phyloP scores from a whole-genome alignment of 2,329 filamentous ascomycete genomes.

The Colletotrichum acutatum region DNA sequence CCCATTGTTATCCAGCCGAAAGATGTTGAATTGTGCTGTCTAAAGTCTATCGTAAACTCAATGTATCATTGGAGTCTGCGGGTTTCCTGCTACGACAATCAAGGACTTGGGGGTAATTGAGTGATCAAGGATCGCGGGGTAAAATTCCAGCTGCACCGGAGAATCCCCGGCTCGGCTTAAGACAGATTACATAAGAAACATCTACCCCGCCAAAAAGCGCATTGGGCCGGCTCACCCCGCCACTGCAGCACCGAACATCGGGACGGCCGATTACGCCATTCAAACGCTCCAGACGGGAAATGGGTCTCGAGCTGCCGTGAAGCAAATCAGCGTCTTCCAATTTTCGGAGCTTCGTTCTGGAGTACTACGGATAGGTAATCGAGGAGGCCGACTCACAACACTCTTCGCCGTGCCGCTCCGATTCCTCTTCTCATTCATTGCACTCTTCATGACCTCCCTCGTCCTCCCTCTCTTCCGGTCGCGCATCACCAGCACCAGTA shows the following conservation, averaged over 20 bases:
- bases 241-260: slow-evolving; percentile 29
- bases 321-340: slow-evolving; percentile 34
- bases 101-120: background rate
- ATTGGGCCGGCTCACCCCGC: slow-evolving; percentile 30
- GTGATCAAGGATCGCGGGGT: background rate
- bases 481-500: slow-evolving; percentile 31
- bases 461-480: slow-evolving; percentile 35
- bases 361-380: background rate
- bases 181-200: slow-evolving; percentile 1
- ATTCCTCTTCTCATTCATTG: background rate
- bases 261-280: slow-evolving; percentile 21
- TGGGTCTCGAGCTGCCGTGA: slow-evolving; percentile 14
- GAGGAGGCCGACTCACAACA: background rate
- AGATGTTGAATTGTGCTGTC: no score
- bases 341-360: slow-evolving; percentile 16
- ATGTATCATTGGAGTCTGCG: no score
- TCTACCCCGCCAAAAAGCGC: slow-evolving; percentile 31
- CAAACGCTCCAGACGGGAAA: slow-evolving; percentile 23
- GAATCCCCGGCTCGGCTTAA: background rate
- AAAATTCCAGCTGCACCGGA: background rate
- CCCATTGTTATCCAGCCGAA: no score
- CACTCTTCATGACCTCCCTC: slow-evolving; percentile 30
- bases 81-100: no score
- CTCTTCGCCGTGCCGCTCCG: slow-evolving; percentile 4
- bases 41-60: no score